Evolutionary conservation across 257 asterid species (phyloP).

Genomic region (Penstemon eatonii): DNA sequence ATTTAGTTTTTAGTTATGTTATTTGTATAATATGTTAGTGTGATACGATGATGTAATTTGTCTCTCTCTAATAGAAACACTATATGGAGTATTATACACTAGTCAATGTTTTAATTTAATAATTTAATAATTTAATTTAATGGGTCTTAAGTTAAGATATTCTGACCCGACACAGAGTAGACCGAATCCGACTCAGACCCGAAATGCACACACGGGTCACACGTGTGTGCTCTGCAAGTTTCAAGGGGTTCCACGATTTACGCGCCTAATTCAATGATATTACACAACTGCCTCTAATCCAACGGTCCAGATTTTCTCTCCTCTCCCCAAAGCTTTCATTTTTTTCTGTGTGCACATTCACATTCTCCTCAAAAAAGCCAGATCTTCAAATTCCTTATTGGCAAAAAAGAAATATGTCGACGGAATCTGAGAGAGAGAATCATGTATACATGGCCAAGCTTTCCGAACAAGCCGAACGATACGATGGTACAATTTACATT

Average conservation of each 20-base stretch:
- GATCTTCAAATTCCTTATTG: not conserved
- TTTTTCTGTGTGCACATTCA: not conserved
- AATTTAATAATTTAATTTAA: too few relatives aligned
- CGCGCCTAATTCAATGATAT: not conserved
- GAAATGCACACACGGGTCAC: not conserved
- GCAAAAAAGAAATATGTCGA: not conserved
- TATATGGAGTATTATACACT: too few relatives aligned
- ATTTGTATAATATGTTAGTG: too few relatives aligned
- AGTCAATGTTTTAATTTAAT: too few relatives aligned
- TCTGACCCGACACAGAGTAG: not conserved
- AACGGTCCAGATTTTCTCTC: conserved; percentile 9
- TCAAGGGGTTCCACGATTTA: not conserved
- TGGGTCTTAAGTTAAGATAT: too few relatives aligned
- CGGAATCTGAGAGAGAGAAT: too few relatives aligned
- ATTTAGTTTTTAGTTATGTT: too few relatives aligned
- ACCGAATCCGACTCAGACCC: not conserved
- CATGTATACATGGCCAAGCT: too few relatives aligned
- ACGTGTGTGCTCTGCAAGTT: conserved; percentile 1
- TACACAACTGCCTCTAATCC: not conserved
- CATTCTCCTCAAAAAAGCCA: not conserved
- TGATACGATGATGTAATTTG: too few relatives aligned
- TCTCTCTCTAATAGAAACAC: too few relatives aligned
- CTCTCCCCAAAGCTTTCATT: not conserved
- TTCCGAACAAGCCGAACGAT: too few relatives aligned
- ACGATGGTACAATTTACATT: not conserved